Evolutionary conservation across 352 stramenopile species (phyloP), one percentile per base, ranked within the genome.

Genomic region (Globisporangium barbulae): DNA sequence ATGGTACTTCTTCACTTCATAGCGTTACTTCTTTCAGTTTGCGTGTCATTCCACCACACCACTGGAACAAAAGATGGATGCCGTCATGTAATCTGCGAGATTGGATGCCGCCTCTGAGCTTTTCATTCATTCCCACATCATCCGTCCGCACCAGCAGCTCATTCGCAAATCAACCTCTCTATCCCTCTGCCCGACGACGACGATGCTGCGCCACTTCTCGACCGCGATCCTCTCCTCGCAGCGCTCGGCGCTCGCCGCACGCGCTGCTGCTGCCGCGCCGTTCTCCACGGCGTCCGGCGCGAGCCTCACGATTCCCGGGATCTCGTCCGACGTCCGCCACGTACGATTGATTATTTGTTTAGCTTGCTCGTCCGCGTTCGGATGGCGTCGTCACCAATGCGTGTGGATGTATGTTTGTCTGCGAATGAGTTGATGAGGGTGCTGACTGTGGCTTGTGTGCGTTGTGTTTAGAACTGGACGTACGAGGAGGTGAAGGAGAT

Each of bases 401-500:
- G 28, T 30, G n/a, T 53, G 8, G 10, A 25, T 25, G 21, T 8
- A 4, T 28, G 37, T 57, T 4, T 30, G 35, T 28, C 30, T 57
- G 44, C 39, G 33, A 8, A 12, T 22, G 57, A 44, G 28, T 31
- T 15, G 42, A 37, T 19, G 25, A 28, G 1, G 39, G 37, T 52
- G 22, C n/a, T 54, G 25, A 54, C 45, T 53, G 25, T 22, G 8
- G 2, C 10, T 53, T 54, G 22, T 61, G 39, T 52, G 41, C 13
- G 21, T 39, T 10, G 41, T 55, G 25, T 48, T 3, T 47, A 96
- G 75, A 85, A 98, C 72, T 99, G 96, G 96, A 98, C 91, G 25
- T 96, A 96, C 64, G 81, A 94, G 22, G 94, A 99, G 69, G 97
- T 99, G 68, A 86, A 96, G 64, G 79, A 88, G 25, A 93, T 99